Conservation (phyloP, 2,329 filamentous ascomycete species). For the Curvularia verruculosa region DNA sequence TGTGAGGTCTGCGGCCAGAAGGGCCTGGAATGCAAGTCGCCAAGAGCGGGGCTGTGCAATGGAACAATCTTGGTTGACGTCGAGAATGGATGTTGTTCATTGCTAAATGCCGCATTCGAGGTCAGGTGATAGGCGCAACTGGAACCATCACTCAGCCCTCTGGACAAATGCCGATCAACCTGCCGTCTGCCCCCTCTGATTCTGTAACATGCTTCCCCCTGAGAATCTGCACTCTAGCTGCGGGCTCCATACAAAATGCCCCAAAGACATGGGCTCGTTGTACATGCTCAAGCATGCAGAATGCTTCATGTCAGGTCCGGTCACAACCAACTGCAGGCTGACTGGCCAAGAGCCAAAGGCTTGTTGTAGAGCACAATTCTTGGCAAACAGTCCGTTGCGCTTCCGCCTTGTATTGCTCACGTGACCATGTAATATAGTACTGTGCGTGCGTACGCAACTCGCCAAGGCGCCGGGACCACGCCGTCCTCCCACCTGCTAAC, state of each 20-base stretch:
- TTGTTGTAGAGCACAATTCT: conserved; percentile 10
- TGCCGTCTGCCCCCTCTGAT: conserved; percentile 5
- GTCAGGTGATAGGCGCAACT: conserved; percentile 7
- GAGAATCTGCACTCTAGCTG: neutral
- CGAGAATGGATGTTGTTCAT: neutral
- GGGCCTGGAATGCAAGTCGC: conserved; percentile 11
- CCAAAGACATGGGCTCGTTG: neutral
- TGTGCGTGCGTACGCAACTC: neutral
- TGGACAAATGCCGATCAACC: neutral
- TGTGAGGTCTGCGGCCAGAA: conserved; percentile 20
- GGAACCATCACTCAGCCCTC: neutral
- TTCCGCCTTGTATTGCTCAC: neutral
- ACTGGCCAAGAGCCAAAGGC: conserved; percentile 17
- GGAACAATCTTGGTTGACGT: conserved; percentile 1
- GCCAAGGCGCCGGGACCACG: neutral
- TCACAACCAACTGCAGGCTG: neutral
- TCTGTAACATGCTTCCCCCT: conserved; percentile 2
- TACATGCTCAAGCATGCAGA: neutral
- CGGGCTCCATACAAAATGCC: too few species aligned
- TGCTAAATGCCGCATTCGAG: conserved; percentile 20
- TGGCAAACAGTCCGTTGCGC: conserved; percentile 15
- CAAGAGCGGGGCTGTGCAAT: conserved; percentile 29
- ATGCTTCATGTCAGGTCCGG: neutral
- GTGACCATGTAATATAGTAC: neutral
- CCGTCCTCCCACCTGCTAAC: neutral